These are phyloP conservation scores for Metrosideros polymorpha DNA, from an alignment of 441 rosid species.

Conservation along the genomic window DNA sequence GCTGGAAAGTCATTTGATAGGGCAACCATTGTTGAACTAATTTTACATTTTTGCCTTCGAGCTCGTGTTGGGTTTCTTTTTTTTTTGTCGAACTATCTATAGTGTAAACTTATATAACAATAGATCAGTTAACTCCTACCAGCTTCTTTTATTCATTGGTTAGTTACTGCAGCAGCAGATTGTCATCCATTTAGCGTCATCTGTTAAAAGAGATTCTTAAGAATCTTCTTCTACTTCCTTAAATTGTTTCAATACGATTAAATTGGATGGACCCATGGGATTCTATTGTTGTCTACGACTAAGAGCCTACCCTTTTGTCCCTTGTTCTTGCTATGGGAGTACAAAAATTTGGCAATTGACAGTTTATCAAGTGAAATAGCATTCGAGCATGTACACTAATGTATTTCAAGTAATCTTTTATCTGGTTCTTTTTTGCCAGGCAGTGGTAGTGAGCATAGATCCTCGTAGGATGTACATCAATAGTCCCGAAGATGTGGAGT, in stretches of 20 bases:
- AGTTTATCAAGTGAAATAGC: neutral
- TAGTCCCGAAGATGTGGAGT: constrained; percentile 63
- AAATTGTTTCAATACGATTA: neutral
- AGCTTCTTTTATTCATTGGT: neutral
- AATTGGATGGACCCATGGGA: neutral
- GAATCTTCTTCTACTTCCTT: neutral
- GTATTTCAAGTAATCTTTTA: neutral
- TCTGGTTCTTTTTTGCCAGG: constrained; percentile 36
- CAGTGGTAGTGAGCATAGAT: constrained; percentile 97
- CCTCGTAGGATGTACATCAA: constrained; percentile 79
- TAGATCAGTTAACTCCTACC: neutral
- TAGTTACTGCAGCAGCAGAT: neutral
- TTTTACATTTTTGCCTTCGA: neutral
- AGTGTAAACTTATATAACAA: neutral
- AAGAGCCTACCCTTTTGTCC: neutral
- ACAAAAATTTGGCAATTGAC: neutral
- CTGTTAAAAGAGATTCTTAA: neutral
- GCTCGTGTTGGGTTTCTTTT: neutral
- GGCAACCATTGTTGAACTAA: neutral
- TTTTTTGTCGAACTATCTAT: neutral
- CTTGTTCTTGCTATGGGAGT: neutral
- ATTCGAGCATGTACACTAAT: neutral
- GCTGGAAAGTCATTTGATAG: neutral
- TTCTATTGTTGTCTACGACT: neutral
- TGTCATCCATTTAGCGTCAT: neutral